Evolutionary conservation across 2,329 filamentous ascomycete genomes (phyloP).

Genomic region (Cordyceps fumosorosea): DNA sequence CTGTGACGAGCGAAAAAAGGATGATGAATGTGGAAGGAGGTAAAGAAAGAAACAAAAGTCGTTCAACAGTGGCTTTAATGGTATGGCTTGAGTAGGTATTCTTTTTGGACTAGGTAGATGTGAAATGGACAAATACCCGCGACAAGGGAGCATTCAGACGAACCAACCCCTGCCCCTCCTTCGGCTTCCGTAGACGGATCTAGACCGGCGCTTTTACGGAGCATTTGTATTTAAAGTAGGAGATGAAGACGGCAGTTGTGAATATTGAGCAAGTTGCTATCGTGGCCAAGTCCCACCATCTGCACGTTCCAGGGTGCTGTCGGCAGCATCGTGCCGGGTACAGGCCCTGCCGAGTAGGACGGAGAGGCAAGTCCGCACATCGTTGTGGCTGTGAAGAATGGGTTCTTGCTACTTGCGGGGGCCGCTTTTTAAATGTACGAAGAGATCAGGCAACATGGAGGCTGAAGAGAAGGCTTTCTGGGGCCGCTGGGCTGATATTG

Average conservation of each 20-base stretch:
- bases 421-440: no score
- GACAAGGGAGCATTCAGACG: not conserved
- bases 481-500: no score
- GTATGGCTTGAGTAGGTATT: not conserved
- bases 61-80: constrained; percentile 11
- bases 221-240: not conserved
- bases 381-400: not conserved
- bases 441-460: no score
- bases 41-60: not conserved
- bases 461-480: no score
- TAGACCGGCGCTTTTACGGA: not conserved
- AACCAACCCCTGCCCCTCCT: not conserved
- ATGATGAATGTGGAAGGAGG: not conserved
- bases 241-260: not conserved
- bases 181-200: not conserved
- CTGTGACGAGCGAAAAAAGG: not conserved
- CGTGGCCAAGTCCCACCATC: not conserved
- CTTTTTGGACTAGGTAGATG: not conserved
- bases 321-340: constrained; percentile 1
- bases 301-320: not conserved
- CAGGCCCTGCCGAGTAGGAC: not conserved
- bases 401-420: not conserved
- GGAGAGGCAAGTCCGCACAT: not conserved
- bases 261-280: not conserved
- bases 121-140: not conserved